Evolutionary conservation across 768 basidiomycete species (phyloP).

Genomic region (Lentinula raphanica): DNA sequence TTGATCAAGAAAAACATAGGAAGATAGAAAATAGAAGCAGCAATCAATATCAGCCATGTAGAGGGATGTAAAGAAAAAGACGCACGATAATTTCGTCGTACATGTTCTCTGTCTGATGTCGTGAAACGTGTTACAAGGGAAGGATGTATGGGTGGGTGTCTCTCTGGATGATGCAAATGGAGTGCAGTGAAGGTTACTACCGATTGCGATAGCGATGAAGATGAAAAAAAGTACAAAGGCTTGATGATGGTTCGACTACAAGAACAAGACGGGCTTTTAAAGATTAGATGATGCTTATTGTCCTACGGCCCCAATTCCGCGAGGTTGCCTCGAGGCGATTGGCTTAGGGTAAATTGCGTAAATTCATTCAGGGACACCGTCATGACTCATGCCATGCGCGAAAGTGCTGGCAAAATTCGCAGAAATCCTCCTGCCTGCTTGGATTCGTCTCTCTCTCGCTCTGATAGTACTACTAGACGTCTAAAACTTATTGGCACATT

Average conservation of each 20-base stretch:
- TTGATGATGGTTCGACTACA: background rate
- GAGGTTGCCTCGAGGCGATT: slow-evolving; percentile 8
- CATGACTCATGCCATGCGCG: background rate
- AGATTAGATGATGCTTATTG: slow-evolving; percentile 4
- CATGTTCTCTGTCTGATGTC: background rate
- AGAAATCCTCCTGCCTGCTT: background rate
- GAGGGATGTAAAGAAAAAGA: background rate
- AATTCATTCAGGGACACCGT: background rate
- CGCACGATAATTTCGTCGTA: background rate
- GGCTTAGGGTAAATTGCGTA: slow-evolving; percentile 1
- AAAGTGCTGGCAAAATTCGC: background rate
- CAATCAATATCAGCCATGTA: background rate
- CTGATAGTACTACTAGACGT: background rate
- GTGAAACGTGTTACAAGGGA: too few species aligned
- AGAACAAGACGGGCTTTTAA: background rate
- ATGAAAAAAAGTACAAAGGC: slow-evolving; percentile 6
- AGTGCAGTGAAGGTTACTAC: background rate
- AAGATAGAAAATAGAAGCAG: background rate
- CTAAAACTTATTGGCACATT: background rate
- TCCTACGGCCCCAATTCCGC: background rate
- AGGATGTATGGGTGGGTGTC: background rate
- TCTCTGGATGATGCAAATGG: background rate
- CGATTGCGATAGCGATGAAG: slow-evolving; percentile 5
- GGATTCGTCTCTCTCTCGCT: background rate
- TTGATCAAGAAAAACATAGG: background rate